Evolutionary conservation across 345 rosid species (phyloP).

Genomic region (Boechera divaricarpa): DNA sequence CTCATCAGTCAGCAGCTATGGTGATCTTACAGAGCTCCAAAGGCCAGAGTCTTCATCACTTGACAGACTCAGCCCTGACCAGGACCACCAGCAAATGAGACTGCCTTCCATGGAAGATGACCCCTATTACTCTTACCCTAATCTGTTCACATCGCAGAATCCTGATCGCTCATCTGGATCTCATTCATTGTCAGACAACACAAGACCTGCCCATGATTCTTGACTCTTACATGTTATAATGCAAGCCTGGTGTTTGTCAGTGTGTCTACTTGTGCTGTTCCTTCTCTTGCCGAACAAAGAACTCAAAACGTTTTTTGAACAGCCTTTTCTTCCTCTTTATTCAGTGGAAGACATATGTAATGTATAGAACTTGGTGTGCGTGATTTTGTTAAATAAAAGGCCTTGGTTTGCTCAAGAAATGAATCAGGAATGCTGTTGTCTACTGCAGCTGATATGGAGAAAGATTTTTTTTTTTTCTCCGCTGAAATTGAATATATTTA

Average conservation of each 20-base stretch:
- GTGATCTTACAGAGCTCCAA: conserved; percentile 35
- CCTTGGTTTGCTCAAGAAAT: conserved; percentile 11
- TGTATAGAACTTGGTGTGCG: conserved; percentile 31
- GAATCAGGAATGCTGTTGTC: neutral
- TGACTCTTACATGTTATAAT: conserved; percentile 25
- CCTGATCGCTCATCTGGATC: conserved; percentile 37
- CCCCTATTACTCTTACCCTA: conserved; percentile 76
- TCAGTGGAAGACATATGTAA: conserved; percentile 28
- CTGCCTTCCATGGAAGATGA: conserved; percentile 80
- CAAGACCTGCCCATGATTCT: conserved; percentile 39
- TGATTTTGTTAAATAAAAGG: conserved; percentile 3
- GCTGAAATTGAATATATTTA: too few relatives aligned
- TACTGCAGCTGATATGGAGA: neutral
- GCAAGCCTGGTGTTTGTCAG: conserved; percentile 24
- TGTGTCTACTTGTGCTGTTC: conserved; percentile 24
- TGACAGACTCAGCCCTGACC: conserved; percentile 45
- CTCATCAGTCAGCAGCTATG: conserved; percentile 67
- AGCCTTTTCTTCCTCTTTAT: conserved; percentile 7
- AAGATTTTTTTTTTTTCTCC: neutral
- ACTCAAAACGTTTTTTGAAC: conserved; percentile 21
- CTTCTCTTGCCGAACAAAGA: conserved; percentile 22
- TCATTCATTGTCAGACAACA: conserved; percentile 31
- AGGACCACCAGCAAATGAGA: conserved; percentile 70
- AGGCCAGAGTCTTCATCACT: conserved; percentile 47
- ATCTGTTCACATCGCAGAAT: conserved; percentile 58